Conservation (phyloP, 805 yeast genomes). For the Debaryomyces tyrocola region DNA sequence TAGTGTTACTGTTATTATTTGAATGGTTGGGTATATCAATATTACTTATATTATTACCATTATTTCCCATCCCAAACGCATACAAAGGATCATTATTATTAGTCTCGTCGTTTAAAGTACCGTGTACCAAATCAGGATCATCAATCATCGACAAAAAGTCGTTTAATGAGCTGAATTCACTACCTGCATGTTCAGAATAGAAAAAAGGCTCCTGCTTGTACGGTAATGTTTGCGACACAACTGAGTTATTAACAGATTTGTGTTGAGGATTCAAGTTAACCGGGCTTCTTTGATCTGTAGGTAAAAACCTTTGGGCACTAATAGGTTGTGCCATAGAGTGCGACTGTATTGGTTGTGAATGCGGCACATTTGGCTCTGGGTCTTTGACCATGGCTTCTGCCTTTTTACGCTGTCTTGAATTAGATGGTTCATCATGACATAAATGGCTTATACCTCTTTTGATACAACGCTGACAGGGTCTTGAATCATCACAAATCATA, state of each 20-base stretch:
- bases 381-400: conserved; percentile 22
- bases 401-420: conserved; percentile 40
- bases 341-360: conserved; percentile 1
- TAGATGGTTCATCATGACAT: conserved; percentile 72
- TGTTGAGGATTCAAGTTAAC: conserved; percentile 5
- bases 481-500: conserved; percentile 82
- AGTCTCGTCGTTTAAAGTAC: conserved; percentile 32
- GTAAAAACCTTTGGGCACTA: not conserved
- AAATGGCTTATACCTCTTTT: conserved; percentile 86
- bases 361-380: conserved; percentile 1
- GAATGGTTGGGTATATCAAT: conserved; percentile 1
- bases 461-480: conserved; percentile 80
- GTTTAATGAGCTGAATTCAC: conserved; percentile 85
- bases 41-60: conserved; percentile 2
- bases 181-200: conserved; percentile 88
- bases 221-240: conserved; percentile 40
- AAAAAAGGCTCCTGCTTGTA: conserved; percentile 73
- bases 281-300: not conserved
- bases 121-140: conserved; percentile 69
- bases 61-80: conserved; percentile 18
- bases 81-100: conserved; percentile 19
- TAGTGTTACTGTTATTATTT: not conserved
- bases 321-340: not conserved
- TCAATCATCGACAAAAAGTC: conserved; percentile 90
- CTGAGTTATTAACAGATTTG: conserved; percentile 19